Evolutionary conservation across 2,329 filamentous ascomycete species (phyloP), one percentile per base, ranked within the genome.

Genomic region (Rasamsonia emersonii): DNA sequence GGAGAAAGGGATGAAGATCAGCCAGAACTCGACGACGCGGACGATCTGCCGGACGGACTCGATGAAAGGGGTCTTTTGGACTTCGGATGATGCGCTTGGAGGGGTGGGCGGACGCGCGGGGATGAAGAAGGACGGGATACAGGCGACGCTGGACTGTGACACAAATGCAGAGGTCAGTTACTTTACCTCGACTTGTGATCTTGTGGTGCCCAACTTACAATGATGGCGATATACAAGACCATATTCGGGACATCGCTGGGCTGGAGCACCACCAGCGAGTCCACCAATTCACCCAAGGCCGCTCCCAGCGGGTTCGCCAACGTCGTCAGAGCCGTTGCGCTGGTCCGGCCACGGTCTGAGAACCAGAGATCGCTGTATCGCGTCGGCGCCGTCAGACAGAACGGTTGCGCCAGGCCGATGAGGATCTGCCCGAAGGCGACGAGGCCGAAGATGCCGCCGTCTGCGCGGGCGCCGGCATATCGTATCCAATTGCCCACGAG

Each of bases 281-380:
- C 78, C 33, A 96, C 76, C 25, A 96, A 67, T 61, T 96, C 86
- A 3, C 86, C 89, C 30, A 95, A 63, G 5, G 89, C 89, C 14
- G 82, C 88, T 9, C 89, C 89, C 31, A 96, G 72, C 0, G 89
- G 89, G 56, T 95, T 96, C 3, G 89, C 85, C 36, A 96, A 62
- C 38, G 79, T 88, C 14, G 81, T 79, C 20, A 94, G 51, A 1
- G 89, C 91, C 1, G 89, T 96, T 11, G 89, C 89, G 33, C 82
- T 80, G 9, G 94, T 83, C 33, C 91, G 76, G 5, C 88, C 89
- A 8, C 69, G 65, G 47, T 82, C 79, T 2, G 85, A 88, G 61
- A 96, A 96, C 91, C 91, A 96, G 38, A 94, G 66, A 54, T 95
- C 88, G 33, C 84, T 91, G 60, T 93, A 98, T 40, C 85, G 71